Evolutionary conservation across 768 basidiomycete genomes (phyloP).

Genomic region (Ramaria sp.): DNA sequence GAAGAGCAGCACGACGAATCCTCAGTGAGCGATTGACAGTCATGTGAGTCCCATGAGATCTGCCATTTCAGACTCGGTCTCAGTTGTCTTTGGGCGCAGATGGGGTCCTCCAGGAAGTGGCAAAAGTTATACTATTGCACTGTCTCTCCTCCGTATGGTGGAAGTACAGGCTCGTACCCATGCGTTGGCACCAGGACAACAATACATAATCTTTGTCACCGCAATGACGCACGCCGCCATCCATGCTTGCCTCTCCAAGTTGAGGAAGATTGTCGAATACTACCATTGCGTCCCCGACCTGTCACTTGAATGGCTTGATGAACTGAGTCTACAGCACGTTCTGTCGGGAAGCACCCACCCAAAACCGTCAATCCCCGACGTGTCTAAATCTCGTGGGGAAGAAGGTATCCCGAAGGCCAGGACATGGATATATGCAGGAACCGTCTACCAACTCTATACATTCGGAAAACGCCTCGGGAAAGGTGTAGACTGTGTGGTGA

Average conservation of each 20-base stretch:
- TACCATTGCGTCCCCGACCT: conserved; percentile 24
- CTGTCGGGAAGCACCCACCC: conserved; percentile 30
- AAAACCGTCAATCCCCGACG: conserved; percentile 16
- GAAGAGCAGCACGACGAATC: conserved; percentile 32
- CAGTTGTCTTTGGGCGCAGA: not conserved
- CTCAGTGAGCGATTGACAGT: conserved; percentile 34
- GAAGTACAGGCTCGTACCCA: conserved; percentile 24
- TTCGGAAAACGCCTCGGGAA: conserved; percentile 31
- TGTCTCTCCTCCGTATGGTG: conserved; percentile 35
- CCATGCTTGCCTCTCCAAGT: conserved; percentile 34
- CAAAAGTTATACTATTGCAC: conserved; percentile 41
- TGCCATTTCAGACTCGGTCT: not conserved
- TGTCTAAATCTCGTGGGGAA: not conserved
- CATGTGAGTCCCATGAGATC: conserved; percentile 33
- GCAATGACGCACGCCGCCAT: conserved; percentile 46
- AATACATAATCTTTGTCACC: conserved; percentile 35
- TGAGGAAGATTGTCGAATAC: conserved; percentile 20
- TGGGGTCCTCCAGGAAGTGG: conserved; percentile 30
- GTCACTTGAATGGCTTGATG: conserved; percentile 32
- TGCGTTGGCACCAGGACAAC: conserved; percentile 17
- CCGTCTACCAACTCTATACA: conserved; percentile 30
- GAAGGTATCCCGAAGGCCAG: not conserved
- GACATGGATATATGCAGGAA: conserved; percentile 4
- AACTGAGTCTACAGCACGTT: conserved; percentile 32
- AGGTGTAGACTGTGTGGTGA: conserved; percentile 32